These are phyloP conservation scores for Malassezia furfur DNA, from an alignment of 1,284 basidiomycete genomes.

Conservation along the genomic window DNA sequence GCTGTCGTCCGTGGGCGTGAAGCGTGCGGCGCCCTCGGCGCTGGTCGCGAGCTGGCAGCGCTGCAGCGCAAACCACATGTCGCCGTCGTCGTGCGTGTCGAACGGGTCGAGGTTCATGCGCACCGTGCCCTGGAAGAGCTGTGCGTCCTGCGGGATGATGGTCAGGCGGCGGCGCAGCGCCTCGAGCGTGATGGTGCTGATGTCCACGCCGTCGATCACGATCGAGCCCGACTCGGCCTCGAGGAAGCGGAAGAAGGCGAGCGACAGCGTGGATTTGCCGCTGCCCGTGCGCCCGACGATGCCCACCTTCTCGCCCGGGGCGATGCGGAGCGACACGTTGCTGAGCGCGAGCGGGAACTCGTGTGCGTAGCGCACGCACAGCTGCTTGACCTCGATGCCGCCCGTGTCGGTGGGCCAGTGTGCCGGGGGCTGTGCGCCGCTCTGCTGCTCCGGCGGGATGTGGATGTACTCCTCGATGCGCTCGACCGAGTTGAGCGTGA, in stretches of 20 bases:
- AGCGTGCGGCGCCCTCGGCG: background rate
- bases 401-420: conserved; percentile 47
- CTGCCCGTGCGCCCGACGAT: conserved; percentile 60
- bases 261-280: conserved; percentile 80
- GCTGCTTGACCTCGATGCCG: conserved; percentile 37
- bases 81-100: conserved; percentile 61
- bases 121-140: conserved; percentile 44
- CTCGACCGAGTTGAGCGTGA: conserved; percentile 49
- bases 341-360: conserved; percentile 44
- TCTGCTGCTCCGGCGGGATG: conserved; percentile 32
- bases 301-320: conserved; percentile 45
- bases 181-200: conserved; percentile 72
- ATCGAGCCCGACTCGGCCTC: conserved; percentile 74
- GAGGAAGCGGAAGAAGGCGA: conserved; percentile 89
- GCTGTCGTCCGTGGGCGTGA: conserved; percentile 44
- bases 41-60: conserved; percentile 50
- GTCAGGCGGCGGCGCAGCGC: conserved; percentile 71
- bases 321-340: conserved; percentile 38
- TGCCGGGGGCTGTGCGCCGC: conserved; percentile 38
- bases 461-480: conserved; percentile 45
- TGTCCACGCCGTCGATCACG: conserved; percentile 73
- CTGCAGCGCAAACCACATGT: conserved; percentile 53
- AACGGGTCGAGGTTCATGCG: conserved; percentile 56
- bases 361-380: conserved; percentile 46
- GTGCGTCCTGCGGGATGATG: conserved; percentile 79